Percentiles rank a stretch among this genome's conserved stretches.
These are phyloP conservation scores for Pythium utonaiense DNA, from an alignment of 352 stramenopile genomes.

Conservation along the genomic window DNA sequence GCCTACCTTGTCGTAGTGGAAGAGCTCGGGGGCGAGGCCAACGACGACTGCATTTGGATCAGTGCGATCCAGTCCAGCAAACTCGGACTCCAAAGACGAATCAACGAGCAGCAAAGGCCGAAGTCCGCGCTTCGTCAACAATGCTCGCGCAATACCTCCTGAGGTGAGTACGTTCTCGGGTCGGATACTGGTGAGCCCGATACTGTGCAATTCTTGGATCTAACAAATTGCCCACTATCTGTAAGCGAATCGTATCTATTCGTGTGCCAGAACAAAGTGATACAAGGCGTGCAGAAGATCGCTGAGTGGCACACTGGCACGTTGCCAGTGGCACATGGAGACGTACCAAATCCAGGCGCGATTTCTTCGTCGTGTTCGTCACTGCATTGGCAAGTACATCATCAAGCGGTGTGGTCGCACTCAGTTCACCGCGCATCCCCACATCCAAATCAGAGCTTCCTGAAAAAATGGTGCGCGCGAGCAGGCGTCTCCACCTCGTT, in stretches of 20 bases:
- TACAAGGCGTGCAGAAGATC: neutral
- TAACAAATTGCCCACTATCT: constrained; percentile 7
- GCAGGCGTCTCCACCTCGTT: neutral
- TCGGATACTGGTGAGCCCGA: constrained; percentile 39
- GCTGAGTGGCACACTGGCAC: neutral
- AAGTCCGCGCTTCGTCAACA: constrained; percentile 34
- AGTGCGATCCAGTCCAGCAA: constrained; percentile 30
- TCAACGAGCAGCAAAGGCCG: constrained; percentile 47
- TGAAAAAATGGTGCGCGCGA: neutral
- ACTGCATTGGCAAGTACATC: constrained; percentile 26
- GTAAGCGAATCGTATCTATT: neutral
- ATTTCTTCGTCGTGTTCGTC: constrained; percentile 74
- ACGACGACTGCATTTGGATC: constrained; percentile 63
- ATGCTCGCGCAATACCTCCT: constrained; percentile 33
- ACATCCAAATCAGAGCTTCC: neutral
- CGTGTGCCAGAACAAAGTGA: neutral
- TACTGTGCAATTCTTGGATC: constrained; percentile 43
- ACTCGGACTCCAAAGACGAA: constrained; percentile 42
- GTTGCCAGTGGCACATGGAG: neutral
- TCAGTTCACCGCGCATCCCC: neutral
- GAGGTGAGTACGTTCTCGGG: constrained; percentile 43
- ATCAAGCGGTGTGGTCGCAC: neutral
- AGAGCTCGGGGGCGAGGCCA: constrained; percentile 41
- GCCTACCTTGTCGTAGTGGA: constrained; percentile 52
- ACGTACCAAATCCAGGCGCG: constrained; percentile 35